Conservation (phyloP, 441 rosid genomes). For the Corymbia citriodora region DNA sequence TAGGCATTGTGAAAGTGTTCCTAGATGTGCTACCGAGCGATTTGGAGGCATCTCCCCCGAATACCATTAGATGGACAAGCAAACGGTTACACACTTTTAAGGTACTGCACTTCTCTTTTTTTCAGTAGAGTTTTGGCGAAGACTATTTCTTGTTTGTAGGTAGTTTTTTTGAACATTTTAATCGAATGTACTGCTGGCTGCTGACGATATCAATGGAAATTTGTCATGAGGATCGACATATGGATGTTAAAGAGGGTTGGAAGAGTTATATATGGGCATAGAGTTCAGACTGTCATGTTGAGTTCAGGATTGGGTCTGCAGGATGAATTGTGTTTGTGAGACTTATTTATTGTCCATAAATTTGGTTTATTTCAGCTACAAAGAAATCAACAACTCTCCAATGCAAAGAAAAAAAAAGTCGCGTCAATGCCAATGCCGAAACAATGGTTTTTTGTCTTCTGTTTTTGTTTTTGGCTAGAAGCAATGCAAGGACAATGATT, state of each 20-base stretch:
- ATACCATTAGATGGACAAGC: neutral
- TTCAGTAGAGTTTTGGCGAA: neutral
- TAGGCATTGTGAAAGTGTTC: neutral
- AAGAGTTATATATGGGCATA: neutral
- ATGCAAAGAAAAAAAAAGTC: neutral
- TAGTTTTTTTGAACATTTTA: neutral
- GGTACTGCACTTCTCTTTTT: neutral
- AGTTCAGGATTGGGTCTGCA: neutral
- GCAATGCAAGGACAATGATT: neutral
- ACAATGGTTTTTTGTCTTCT: rapidly evolving
- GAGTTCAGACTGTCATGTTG: neutral
- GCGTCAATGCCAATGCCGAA: neutral
- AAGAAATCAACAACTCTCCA: neutral
- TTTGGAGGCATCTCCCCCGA: neutral
- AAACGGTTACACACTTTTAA: neutral
- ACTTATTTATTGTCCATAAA: neutral
- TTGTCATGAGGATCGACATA: neutral
- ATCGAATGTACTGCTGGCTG: neutral
- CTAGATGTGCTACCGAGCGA: neutral
- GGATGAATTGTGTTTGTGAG: neutral
- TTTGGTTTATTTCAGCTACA: neutral
- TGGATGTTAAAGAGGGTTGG: neutral
- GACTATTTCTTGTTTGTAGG: neutral
- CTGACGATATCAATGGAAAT: neutral
- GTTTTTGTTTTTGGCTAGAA: neutral